Evolutionary conservation across 1,139 yeast genomes (phyloP).

Genomic region (Taiozyma onychis): DNA sequence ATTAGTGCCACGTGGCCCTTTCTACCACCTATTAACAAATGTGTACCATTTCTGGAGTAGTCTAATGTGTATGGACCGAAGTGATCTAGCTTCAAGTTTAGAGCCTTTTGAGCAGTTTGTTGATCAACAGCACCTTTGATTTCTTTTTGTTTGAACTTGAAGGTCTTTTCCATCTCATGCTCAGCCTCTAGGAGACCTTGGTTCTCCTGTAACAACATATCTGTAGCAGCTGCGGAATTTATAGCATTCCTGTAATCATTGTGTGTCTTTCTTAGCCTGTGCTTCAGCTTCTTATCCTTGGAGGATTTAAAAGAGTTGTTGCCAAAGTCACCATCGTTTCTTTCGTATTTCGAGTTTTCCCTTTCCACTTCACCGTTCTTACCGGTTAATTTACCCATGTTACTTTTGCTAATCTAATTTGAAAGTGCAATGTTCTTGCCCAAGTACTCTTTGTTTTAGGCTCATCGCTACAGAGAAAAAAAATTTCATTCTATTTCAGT

Average conservation of each 20-base stretch:
- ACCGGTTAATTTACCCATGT: conserved; percentile 6
- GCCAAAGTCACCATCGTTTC: not conserved
- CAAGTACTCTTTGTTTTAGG: not conserved
- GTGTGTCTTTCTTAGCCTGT: conserved; percentile 63
- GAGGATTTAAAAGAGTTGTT: conserved; percentile 7
- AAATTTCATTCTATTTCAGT: not conserved
- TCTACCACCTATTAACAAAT: conserved; percentile 74
- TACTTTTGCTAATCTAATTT: not conserved
- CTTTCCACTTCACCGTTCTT: conserved; percentile 4
- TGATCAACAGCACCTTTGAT: conserved; percentile 75
- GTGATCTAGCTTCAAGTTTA: conserved; percentile 66
- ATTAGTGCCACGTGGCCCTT: conserved; percentile 95
- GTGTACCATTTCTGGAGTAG: conserved; percentile 84
- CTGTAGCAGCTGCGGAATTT: conserved; percentile 79
- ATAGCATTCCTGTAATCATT: conserved; percentile 73
- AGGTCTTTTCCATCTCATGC: conserved; percentile 86
- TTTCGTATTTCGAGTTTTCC: conserved; percentile 1
- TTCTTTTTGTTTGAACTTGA: conserved; percentile 77
- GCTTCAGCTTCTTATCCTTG: conserved; percentile 58
- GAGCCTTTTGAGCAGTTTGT: conserved; percentile 66
- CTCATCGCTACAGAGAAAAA: not conserved
- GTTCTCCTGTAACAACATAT: conserved; percentile 76
- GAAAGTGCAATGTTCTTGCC: not conserved
- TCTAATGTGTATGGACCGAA: conserved; percentile 86
- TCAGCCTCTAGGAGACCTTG: conserved; percentile 88